A percentile compares a stretch with the other conserved stretches of the same genome.
Conservation (phyloP, 2,329 filamentous ascomycete species). For the Fusarium siculi region DNA sequence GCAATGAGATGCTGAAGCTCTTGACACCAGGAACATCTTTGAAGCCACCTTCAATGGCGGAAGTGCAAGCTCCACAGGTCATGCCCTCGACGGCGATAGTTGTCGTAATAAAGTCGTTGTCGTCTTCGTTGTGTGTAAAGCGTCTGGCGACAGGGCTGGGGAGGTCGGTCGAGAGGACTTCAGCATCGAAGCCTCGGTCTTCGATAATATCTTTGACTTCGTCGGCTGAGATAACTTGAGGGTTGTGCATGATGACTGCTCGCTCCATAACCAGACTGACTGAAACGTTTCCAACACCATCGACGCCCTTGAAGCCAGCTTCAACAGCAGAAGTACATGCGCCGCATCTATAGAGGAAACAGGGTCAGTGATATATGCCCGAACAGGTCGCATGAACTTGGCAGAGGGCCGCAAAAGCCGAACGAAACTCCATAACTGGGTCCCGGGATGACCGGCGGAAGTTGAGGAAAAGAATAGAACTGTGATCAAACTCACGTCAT, state of each 20-base stretch:
- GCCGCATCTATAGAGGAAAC: conserved; percentile 74
- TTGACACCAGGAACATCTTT: conserved; percentile 78
- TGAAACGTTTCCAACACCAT: conserved; percentile 86
- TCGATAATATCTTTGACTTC: conserved; percentile 87
- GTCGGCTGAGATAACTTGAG: conserved; percentile 76
- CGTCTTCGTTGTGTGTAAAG: conserved; percentile 51
- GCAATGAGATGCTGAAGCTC: conserved; percentile 82
- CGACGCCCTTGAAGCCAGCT: conserved; percentile 83
- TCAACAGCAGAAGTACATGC: conserved; percentile 97
- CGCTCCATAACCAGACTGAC: conserved; percentile 95
- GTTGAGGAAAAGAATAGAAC: conserved; percentile 6
- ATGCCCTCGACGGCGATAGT: conserved; percentile 85
- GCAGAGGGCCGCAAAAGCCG: conserved; percentile 1
- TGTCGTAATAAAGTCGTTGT: conserved; percentile 68
- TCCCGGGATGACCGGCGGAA: conserved; percentile 31
- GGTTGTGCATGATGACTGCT: conserved; percentile 93
- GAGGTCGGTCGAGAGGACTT: conserved; percentile 84
- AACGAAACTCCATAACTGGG: conserved; percentile 8
- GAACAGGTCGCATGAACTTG: background rate
- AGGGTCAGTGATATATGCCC: conserved; percentile 46
- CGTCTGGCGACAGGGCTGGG: conserved; percentile 62
- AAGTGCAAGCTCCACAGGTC: conserved; percentile 92
- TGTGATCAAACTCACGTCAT: conserved; percentile 71
- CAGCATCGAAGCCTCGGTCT: conserved; percentile 90
- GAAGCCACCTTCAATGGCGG: conserved; percentile 84